Conservation (phyloP, 2,329 filamentous ascomycete species). For the Lasiodiplodia sp. region DNA sequence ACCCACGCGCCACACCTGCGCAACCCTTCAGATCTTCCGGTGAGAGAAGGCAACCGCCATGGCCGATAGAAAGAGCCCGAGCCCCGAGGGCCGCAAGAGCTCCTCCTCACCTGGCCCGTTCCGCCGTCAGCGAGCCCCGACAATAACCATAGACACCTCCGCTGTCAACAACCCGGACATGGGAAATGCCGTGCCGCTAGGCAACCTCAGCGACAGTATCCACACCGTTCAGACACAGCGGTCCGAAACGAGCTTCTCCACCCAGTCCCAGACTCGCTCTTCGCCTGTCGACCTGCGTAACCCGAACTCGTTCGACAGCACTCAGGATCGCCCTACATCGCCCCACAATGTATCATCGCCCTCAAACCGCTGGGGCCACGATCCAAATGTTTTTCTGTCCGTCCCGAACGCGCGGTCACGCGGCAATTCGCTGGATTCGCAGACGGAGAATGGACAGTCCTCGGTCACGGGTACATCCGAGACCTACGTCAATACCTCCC, state of each 20-base stretch:
- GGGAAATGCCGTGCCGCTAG: slow-evolving; percentile 45
- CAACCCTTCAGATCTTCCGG: slow-evolving; percentile 7
- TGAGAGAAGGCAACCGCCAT: slow-evolving; percentile 34
- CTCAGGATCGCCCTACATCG: slow-evolving; percentile 69
- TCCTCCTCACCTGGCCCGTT: slow-evolving; percentile 40
- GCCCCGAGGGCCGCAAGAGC: slow-evolving; percentile 34
- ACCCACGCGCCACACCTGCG: slow-evolving; percentile 18
- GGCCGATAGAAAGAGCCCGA: slow-evolving; percentile 38
- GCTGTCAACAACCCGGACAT: slow-evolving; percentile 50
- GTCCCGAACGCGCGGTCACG: slow-evolving; percentile 70
- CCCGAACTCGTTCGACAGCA: slow-evolving; percentile 69
- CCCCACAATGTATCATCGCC: slow-evolving; percentile 74
- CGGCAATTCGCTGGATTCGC: slow-evolving; percentile 72
- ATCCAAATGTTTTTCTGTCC: slow-evolving; percentile 66
- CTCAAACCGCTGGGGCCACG: slow-evolving; percentile 58
- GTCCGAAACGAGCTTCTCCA: slow-evolving; percentile 32
- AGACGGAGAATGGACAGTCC: slow-evolving; percentile 62
- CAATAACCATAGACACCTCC: slow-evolving; percentile 62
- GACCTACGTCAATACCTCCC: slow-evolving; percentile 62
- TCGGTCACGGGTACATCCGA: slow-evolving; percentile 66
- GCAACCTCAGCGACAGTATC: slow-evolving; percentile 38
- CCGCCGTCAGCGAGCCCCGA: slow-evolving; percentile 54
- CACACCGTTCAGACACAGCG: slow-evolving; percentile 35
- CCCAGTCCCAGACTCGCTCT: slow-evolving; percentile 41
- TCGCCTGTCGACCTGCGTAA: slow-evolving; percentile 48